Evolutionary conservation across 2,329 filamentous ascomycete species (phyloP).

Genomic region (Zasmidium cellare): DNA sequence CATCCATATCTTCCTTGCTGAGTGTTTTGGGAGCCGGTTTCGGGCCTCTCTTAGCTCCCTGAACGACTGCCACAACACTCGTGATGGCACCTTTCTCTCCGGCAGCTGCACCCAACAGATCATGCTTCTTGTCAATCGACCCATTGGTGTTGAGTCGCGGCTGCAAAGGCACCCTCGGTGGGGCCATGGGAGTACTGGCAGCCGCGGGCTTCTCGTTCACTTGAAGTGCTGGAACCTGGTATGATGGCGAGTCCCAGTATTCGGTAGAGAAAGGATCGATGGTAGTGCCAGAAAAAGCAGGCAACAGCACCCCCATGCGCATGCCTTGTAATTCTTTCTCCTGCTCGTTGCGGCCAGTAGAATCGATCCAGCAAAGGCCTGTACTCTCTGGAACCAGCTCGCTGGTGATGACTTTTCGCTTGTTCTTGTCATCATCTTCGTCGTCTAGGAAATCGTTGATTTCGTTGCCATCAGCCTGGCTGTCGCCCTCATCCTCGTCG

Average conservation of each 20-base stretch:
- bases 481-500: conserved; percentile 67
- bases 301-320: conserved; percentile 31
- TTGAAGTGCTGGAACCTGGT: conserved; percentile 20
- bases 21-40: conserved; percentile 49
- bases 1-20: conserved; percentile 59
- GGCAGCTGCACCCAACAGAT: conserved; percentile 30
- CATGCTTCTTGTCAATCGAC: conserved; percentile 16
- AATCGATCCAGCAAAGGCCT: conserved; percentile 81
- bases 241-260: conserved; percentile 66
- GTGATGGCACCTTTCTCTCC: conserved; percentile 38
- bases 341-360: conserved; percentile 42
- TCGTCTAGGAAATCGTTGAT: conserved; percentile 91
- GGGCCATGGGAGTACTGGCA: conserved; percentile 33
- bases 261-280: conserved; percentile 83
- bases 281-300: conserved; percentile 43
- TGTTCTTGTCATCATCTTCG: conserved; percentile 61
- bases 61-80: conserved; percentile 23
- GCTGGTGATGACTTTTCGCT: conserved; percentile 60
- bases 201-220: conserved; percentile 16
- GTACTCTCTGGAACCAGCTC: conserved; percentile 75
- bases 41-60: conserved; percentile 32
- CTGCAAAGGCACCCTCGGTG: conserved; percentile 43
- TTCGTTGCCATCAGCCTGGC: conserved; percentile 76
- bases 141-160: conserved; percentile 36
- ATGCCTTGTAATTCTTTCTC: conserved; percentile 29